These are phyloP conservation scores for Neohortaea acidophila DNA, from an alignment of 495 filamentous ascomycete genomes.

Conservation along the genomic window DNA sequence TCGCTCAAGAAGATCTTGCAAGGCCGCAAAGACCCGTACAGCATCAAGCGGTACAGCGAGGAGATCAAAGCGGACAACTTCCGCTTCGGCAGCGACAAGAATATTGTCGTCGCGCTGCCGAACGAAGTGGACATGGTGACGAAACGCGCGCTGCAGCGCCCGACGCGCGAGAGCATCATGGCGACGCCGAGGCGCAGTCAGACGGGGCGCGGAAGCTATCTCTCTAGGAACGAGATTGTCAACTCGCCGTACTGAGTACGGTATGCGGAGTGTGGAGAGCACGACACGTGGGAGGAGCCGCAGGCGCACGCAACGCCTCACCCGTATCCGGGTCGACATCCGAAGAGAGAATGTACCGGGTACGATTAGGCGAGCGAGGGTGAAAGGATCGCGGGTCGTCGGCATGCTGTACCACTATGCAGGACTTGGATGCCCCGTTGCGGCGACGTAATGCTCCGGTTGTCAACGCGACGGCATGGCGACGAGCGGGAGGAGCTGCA, in stretches of 20 bases:
- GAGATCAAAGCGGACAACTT: constrained; percentile 98
- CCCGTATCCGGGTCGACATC: too few relatives aligned
- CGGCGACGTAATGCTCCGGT: too few relatives aligned
- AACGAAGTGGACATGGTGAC: constrained; percentile 97
- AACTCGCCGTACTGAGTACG: constrained; percentile 58
- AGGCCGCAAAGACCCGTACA: constrained; percentile 73
- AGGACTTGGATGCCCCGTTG: too few relatives aligned
- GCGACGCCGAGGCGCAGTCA: constrained; percentile 37
- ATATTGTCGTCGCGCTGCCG: constrained; percentile 89
- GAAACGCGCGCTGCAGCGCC: constrained; percentile 66
- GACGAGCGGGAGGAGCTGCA: too few relatives aligned
- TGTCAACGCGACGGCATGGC: too few relatives aligned
- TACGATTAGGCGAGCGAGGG: too few relatives aligned
- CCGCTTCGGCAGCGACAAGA: constrained; percentile 91
- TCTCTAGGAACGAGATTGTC: constrained; percentile 65
- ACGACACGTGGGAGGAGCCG: too few relatives aligned
- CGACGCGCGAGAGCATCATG: constrained; percentile 79
- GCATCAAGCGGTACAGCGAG: constrained; percentile 88
- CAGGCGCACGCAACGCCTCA: too few relatives aligned
- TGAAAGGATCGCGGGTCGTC: too few relatives aligned
- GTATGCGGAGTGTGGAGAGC: background rate
- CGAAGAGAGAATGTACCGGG: too few relatives aligned
- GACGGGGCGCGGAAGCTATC: constrained; percentile 33
- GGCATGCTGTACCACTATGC: too few relatives aligned
- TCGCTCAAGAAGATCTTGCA: constrained; percentile 71